Evolutionary conservation across 2,329 filamentous ascomycete species (phyloP).

Genomic region (Gaeumannomyces tritici): DNA sequence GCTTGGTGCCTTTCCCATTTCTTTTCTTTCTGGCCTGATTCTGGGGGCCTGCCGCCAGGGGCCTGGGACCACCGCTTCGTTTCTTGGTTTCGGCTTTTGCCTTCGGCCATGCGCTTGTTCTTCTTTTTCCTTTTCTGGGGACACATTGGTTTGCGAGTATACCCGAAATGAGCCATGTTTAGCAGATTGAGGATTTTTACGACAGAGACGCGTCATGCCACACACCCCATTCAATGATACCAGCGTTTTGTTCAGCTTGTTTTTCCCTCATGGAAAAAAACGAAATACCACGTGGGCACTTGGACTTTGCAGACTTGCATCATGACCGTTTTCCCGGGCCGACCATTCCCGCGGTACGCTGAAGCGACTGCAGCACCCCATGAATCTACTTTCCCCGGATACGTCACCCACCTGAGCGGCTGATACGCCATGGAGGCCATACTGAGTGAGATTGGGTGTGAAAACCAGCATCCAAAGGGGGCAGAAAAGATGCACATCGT

Average conservation of each 20-base stretch:
- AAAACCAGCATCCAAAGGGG: neutral
- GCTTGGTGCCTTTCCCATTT: neutral
- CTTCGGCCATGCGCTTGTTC: neutral
- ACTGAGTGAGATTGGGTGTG: no score
- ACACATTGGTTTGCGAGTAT: neutral
- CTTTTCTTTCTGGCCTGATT: neutral
- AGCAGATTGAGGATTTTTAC: neutral
- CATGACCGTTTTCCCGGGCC: neutral
- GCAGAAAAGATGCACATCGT: neutral
- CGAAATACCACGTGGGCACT: neutral
- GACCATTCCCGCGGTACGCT: neutral
- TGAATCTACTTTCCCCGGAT: neutral
- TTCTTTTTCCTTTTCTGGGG: slow-evolving; percentile 1
- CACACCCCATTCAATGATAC: neutral
- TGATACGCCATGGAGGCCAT: neutral
- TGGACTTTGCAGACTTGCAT: neutral
- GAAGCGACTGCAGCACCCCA: neutral
- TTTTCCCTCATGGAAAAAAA: neutral
- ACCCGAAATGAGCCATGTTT: neutral
- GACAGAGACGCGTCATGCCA: neutral
- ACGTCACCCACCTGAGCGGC: neutral
- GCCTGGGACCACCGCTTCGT: neutral
- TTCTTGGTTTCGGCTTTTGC: neutral
- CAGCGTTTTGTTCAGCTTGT: neutral
- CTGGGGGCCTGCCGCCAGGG: neutral